Evolutionary conservation across 1,284 basidiomycete genomes (phyloP).

Genomic region (Anthracocystis panici-leucophaei): DNA sequence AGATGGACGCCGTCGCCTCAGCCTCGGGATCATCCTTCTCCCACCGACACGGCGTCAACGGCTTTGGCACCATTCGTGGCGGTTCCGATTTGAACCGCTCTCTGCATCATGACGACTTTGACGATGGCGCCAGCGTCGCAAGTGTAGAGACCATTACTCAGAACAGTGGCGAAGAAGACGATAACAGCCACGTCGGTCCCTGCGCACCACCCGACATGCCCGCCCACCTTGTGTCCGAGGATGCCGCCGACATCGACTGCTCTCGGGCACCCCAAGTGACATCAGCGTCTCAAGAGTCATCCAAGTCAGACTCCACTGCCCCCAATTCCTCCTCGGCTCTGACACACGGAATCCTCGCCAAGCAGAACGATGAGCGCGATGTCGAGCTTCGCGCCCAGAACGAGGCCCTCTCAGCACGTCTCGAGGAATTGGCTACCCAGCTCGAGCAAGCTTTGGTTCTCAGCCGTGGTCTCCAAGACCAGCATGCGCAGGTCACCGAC

Average conservation of each 20-base stretch:
- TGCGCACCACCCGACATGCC: slow-evolving; percentile 58
- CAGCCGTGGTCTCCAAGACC: slow-evolving; percentile 79
- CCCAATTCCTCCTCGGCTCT: slow-evolving; percentile 4
- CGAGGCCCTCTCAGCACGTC: slow-evolving; percentile 79
- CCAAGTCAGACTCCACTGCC: neutral
- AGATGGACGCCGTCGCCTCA: slow-evolving; percentile 52
- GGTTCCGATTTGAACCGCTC: slow-evolving; percentile 8
- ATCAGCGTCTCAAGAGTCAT: neutral
- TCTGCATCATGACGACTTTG: slow-evolving; percentile 47
- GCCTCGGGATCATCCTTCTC: slow-evolving; percentile 14
- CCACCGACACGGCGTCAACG: slow-evolving; percentile 24
- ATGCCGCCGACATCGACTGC: slow-evolving; percentile 24
- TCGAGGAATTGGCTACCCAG: slow-evolving; percentile 79
- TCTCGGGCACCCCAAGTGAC: slow-evolving; percentile 18
- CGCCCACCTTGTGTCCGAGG: slow-evolving; percentile 27
- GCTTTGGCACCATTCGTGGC: slow-evolving; percentile 33
- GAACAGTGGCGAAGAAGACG: slow-evolving; percentile 22
- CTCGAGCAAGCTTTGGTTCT: slow-evolving; percentile 82
- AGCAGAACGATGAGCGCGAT: slow-evolving; percentile 41
- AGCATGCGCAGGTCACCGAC: slow-evolving; percentile 82
- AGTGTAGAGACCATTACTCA: slow-evolving; percentile 63
- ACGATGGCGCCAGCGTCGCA: slow-evolving; percentile 63
- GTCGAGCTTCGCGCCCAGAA: slow-evolving; percentile 72
- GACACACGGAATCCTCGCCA: slow-evolving; percentile 15
- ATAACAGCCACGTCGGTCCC: slow-evolving; percentile 48